Conservation (phyloP, 2,329 filamentous ascomycete species). For the Penicillium decumbens region DNA sequence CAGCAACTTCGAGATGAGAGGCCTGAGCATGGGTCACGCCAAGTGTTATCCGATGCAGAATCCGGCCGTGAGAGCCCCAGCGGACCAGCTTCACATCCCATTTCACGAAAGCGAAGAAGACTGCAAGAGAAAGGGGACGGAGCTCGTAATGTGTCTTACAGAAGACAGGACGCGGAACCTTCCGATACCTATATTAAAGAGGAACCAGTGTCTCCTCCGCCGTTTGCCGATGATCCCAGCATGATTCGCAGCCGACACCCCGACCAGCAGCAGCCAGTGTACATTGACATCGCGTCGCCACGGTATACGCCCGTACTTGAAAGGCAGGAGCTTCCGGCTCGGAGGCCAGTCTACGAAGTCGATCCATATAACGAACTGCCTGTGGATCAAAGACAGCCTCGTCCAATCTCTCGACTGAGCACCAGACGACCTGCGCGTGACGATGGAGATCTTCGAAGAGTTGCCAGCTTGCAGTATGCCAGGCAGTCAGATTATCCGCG, state of each 20-base stretch:
- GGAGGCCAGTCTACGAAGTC: constrained; percentile 34
- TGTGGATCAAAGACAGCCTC: constrained; percentile 32
- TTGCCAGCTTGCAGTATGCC: constrained; percentile 46
- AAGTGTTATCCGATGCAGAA: constrained; percentile 24
- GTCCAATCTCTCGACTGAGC: constrained; percentile 39
- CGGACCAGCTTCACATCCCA: constrained; percentile 39
- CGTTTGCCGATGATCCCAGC: constrained; percentile 46
- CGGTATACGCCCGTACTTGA: constrained; percentile 36
- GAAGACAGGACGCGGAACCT: constrained; percentile 34
- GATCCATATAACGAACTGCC: constrained; percentile 33
- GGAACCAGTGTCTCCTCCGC: constrained; percentile 59
- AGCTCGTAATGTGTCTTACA: constrained; percentile 31
- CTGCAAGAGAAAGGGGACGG: constrained; percentile 39
- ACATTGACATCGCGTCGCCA: constrained; percentile 45
- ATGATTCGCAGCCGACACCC: constrained; percentile 33
- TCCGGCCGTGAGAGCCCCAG: constrained; percentile 45
- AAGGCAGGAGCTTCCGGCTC: constrained; percentile 29
- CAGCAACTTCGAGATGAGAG: constrained; percentile 54
- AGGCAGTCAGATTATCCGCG: constrained; percentile 40
- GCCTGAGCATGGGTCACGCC: constrained; percentile 33
- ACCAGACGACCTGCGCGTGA: constrained; percentile 38
- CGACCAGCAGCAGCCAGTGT: constrained; percentile 43
- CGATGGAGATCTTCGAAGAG: constrained; percentile 44
- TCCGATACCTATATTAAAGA: constrained; percentile 56
- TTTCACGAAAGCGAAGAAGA: constrained; percentile 51